These are phyloP conservation scores for Phyllosticta citriasiana DNA, from an alignment of 2,329 filamentous ascomycete species.

Conservation along the genomic window DNA sequence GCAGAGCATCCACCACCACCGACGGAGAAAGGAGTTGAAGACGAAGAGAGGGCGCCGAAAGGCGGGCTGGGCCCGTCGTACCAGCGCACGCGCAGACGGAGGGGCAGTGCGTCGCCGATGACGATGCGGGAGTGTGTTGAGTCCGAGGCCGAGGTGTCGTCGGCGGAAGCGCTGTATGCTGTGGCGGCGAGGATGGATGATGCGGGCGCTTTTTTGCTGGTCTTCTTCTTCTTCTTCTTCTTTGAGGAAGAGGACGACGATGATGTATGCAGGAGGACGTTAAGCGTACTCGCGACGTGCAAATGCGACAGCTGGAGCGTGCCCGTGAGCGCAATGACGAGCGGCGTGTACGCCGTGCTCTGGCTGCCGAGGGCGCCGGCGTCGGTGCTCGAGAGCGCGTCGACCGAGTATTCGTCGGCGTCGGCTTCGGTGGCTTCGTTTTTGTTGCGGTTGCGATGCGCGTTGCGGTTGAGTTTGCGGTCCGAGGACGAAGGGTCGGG, in stretches of 20 bases:
- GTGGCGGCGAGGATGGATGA: slow-evolving; percentile 67
- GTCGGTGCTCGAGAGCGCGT: slow-evolving; percentile 27
- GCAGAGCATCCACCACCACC: slow-evolving; percentile 50
- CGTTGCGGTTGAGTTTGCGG: neutral
- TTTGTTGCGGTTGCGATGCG: neutral
- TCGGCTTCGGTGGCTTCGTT: slow-evolving; percentile 4
- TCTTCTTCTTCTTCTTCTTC: too few relatives aligned
- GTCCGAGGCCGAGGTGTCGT: slow-evolving; percentile 46
- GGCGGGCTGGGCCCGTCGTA: slow-evolving; percentile 50
- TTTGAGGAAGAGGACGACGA: neutral
- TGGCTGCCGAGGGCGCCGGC: slow-evolving; percentile 24
- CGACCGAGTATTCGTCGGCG: slow-evolving; percentile 22
- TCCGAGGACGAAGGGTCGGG: slow-evolving; percentile 13
- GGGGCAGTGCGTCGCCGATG: slow-evolving; percentile 74
- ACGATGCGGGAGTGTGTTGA: slow-evolving; percentile 54
- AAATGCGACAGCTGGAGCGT: slow-evolving; percentile 82
- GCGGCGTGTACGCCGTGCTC: slow-evolving; percentile 54
- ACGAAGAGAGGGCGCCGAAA: neutral
- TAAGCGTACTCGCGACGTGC: slow-evolving; percentile 82
- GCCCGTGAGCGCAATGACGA: slow-evolving; percentile 81
- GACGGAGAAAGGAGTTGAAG: slow-evolving; percentile 21
- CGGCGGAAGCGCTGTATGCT: slow-evolving; percentile 55
- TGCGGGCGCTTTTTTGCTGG: slow-evolving; percentile 14
- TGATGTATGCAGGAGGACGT: slow-evolving; percentile 62
- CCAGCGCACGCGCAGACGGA: slow-evolving; percentile 78